phyloP scores from a whole-genome alignment of 768 basidiomycete genomes.

The Rubroboletus pulcherrimus region DNA sequence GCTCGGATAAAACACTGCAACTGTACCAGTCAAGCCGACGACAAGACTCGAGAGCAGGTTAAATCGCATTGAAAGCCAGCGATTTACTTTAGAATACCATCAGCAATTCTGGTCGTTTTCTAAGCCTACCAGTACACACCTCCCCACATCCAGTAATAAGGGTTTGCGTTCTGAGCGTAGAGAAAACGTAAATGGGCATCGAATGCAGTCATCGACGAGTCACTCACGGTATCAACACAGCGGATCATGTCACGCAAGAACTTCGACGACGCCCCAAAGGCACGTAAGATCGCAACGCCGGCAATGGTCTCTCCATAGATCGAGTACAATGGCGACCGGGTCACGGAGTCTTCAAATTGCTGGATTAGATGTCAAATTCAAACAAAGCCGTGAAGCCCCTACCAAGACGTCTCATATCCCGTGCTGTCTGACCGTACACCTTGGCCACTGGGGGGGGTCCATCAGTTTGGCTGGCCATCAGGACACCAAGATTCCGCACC shows the following conservation, averaged over 20 bases:
- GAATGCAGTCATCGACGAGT: neutral
- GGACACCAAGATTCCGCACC: conserved; percentile 38
- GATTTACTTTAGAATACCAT: conserved; percentile 55
- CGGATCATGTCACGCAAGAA: conserved; percentile 81
- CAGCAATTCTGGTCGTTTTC: conserved; percentile 1
- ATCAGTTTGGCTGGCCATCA: conserved; percentile 5
- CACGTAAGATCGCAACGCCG: conserved; percentile 57
- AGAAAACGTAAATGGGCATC: conserved; percentile 1
- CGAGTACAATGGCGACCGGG: conserved; percentile 46
- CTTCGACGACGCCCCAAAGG: conserved; percentile 86
- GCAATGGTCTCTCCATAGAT: conserved; percentile 51
- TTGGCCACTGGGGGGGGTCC: conserved; percentile 31
- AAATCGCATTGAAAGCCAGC: conserved; percentile 89
- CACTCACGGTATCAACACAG: conserved; percentile 72
- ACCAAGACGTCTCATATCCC: conserved; percentile 82
- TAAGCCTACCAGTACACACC: conserved; percentile 37
- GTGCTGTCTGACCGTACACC: conserved; percentile 77
- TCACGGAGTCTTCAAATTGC: conserved; percentile 39
- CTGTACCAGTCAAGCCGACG: conserved; percentile 66
- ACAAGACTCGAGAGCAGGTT: conserved; percentile 72
- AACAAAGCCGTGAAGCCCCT: conserved; percentile 16
- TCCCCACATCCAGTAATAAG: conserved; percentile 92
- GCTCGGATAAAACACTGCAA: conserved; percentile 62
- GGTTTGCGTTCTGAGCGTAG: conserved; percentile 50
- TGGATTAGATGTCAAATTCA: neutral